phyloP scores from a whole-genome alignment of 2,329 filamentous ascomycete genomes.

The Elsinoe necatrix region DNA sequence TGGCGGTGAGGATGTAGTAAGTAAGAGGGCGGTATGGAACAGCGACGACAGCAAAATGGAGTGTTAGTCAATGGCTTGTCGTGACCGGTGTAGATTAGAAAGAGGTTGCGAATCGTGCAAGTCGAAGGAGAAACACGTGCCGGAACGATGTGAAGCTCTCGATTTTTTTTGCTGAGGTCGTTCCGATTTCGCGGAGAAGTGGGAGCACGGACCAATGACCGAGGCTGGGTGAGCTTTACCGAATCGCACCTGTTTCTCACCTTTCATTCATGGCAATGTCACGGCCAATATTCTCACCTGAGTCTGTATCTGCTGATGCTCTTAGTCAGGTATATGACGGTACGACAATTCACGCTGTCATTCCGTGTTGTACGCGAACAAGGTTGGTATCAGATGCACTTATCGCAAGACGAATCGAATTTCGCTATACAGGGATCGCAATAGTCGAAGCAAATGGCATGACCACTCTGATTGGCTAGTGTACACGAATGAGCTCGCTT shows the following conservation, averaged over 20 bases:
- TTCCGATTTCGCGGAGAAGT: conserved; percentile 1
- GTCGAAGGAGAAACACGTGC: neutral
- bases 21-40: neutral
- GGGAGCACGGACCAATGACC: neutral
- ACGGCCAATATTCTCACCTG: no score
- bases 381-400: no score
- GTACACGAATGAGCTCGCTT: neutral
- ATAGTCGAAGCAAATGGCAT: neutral
- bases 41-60: neutral
- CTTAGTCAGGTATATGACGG: no score
- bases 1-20: neutral
- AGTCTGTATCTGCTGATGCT: no score
- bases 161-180: conserved; percentile 5
- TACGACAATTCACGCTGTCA: no score
- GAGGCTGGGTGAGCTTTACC: neutral
- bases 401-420: neutral
- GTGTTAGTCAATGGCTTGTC: no score
- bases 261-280: no score
- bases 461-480: neutral
- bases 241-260: neutral
- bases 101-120: no score
- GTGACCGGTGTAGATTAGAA: no score
- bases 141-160: neutral
- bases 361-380: no score
- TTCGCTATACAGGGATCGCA: neutral